Percentiles rank a stretch among this genome's conserved stretches.
These are phyloP conservation scores for Sugiyamaella qingdaonensis DNA, from an alignment of 805 yeast genomes.

Conservation along the genomic window DNA sequence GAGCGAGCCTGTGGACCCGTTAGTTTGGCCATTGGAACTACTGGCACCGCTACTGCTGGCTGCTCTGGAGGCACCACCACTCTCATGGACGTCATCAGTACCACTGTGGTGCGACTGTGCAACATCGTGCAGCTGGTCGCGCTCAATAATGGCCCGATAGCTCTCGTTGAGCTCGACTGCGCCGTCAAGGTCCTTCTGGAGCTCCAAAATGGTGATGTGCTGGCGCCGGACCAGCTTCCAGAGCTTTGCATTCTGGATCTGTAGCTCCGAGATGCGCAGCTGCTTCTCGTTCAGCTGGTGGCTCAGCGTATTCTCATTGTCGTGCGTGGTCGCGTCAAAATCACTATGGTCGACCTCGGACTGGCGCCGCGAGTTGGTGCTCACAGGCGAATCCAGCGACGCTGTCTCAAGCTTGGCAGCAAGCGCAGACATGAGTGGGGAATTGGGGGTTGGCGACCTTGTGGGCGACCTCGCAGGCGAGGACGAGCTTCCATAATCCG, in stretches of 20 bases:
- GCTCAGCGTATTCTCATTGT: slow-evolving; percentile 11
- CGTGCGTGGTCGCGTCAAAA: neutral
- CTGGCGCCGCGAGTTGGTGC: neutral
- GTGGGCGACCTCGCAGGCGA: neutral
- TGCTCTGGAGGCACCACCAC: no score
- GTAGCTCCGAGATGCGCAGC: slow-evolving; percentile 18
- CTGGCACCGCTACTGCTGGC: no score
- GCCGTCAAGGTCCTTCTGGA: slow-evolving; percentile 20
- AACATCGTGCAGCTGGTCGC: neutral
- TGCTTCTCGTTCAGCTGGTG: slow-evolving; percentile 18
- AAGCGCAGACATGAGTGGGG: neutral
- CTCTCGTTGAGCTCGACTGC: slow-evolving; percentile 17
- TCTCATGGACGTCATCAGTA: no score
- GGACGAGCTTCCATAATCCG: neutral
- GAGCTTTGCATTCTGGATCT: slow-evolving; percentile 23
- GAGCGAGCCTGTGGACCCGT: neutral
- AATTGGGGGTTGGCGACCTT: slow-evolving; percentile 1
- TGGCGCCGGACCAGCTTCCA: slow-evolving; percentile 25
- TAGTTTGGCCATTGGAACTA: neutral
- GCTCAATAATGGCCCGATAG: slow-evolving; percentile 5
- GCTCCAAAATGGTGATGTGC: slow-evolving; percentile 23
- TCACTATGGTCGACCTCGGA: neutral
- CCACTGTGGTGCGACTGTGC: no score
- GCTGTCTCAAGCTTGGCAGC: neutral
- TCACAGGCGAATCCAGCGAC: neutral